A percentile compares a stretch with the other conserved stretches of the same genome.
phyloP scores from a whole-genome alignment of 2,329 filamentous ascomycete species.

The Cercospora zeina region DNA sequence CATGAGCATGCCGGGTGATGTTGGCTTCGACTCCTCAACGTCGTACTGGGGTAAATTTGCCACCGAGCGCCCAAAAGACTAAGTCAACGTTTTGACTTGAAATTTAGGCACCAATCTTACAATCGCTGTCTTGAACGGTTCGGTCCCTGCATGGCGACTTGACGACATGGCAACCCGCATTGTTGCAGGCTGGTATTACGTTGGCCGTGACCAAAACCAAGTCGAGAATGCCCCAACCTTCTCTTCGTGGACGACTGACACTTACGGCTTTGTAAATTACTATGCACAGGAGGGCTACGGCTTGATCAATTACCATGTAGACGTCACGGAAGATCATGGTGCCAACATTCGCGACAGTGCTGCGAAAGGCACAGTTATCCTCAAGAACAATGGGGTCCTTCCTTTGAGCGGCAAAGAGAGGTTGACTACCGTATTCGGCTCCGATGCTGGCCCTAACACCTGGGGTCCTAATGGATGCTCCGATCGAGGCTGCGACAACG shows the following conservation, averaged over 20 bases:
- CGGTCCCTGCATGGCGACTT: slow-evolving; percentile 35
- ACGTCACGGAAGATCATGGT: slow-evolving; percentile 75
- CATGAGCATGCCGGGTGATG: slow-evolving; percentile 82
- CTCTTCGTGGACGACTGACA: slow-evolving; percentile 80
- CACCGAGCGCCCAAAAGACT: not conserved
- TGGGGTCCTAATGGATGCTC: slow-evolving; percentile 76
- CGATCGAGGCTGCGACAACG: slow-evolving; percentile 63
- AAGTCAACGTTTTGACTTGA: not conserved
- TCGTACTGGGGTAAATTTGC: slow-evolving; percentile 28
- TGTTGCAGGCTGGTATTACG: slow-evolving; percentile 27
- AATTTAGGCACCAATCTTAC: slow-evolving; percentile 27
- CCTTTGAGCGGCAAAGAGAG: slow-evolving; percentile 74
- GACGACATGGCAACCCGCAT: slow-evolving; percentile 41
- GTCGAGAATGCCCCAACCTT: slow-evolving; percentile 69
- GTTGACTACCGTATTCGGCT: slow-evolving; percentile 74
- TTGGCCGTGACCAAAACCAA: slow-evolving; percentile 49
- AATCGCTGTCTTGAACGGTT: slow-evolving; percentile 38
- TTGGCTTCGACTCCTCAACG: slow-evolving; percentile 36
- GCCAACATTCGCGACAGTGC: slow-evolving; percentile 72
- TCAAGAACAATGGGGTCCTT: slow-evolving; percentile 79
- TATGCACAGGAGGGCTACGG: slow-evolving; percentile 62
- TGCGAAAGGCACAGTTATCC: slow-evolving; percentile 77
- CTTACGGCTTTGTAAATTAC: slow-evolving; percentile 67
- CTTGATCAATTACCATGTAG: slow-evolving; percentile 74
- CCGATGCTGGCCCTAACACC: slow-evolving; percentile 75